Percentiles rank a stretch among this genome's conserved stretches.
phyloP scores from a whole-genome alignment of 257 asterid genomes.

The Leonotis leonurus region DNA sequence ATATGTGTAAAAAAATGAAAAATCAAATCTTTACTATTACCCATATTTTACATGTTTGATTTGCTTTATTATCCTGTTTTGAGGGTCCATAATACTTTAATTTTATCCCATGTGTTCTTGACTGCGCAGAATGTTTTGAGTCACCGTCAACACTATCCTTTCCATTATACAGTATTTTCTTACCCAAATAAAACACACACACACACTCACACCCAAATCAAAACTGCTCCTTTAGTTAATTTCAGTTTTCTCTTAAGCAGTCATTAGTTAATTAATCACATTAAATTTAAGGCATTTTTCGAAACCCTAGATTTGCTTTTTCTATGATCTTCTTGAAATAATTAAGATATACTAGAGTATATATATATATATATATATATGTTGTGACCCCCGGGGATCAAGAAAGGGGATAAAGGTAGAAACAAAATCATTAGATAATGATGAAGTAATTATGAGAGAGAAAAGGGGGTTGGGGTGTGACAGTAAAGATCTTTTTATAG shows the following conservation, averaged over 20 bases:
- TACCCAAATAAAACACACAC: constrained; percentile 35
- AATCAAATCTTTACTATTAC: not conserved
- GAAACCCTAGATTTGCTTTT: not conserved
- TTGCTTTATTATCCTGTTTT: not conserved
- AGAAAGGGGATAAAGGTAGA: constrained; percentile 16
- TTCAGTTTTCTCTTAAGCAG: constrained; percentile 36
- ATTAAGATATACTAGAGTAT: not conserved
- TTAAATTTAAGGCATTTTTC: not conserved
- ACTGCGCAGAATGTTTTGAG: constrained; percentile 20
- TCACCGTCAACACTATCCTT: constrained; percentile 31
- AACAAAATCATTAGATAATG: constrained; percentile 74
- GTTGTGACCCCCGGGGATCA: constrained; percentile 43
- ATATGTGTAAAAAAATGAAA: not conserved
- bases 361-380: not conserved
- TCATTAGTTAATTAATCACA: constrained; percentile 1
- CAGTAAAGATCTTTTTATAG: constrained; percentile 27
- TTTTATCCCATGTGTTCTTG: constrained; percentile 21
- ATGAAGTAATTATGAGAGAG: constrained; percentile 56
- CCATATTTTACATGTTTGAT: not conserved
- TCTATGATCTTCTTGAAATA: not conserved
- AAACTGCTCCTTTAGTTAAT: no score
- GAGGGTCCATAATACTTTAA: constrained; percentile 21
- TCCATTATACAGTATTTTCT: constrained; percentile 29
- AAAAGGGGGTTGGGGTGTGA: constrained; percentile 8
- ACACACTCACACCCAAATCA: no score